A percentile compares a stretch with the other conserved stretches of the same genome.
phyloP scores from a whole-genome alignment of 1,284 basidiomycete species.

The Trametes sp. region DNA sequence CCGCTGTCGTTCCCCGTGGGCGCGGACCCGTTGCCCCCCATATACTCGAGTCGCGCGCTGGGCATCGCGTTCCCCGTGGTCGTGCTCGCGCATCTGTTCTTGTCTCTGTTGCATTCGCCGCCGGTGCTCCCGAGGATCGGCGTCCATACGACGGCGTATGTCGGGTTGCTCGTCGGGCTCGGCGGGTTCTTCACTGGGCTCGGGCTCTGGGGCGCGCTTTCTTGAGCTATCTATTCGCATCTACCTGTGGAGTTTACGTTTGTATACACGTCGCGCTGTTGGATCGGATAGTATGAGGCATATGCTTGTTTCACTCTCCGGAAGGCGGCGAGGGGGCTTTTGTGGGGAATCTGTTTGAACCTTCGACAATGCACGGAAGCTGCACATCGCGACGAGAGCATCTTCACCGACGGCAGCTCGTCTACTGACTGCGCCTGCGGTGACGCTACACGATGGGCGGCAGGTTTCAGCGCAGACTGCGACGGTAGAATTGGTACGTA shows the following conservation, averaged over 20 bases:
- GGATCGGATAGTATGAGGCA: background rate
- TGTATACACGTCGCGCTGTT: background rate
- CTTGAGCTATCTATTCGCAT: constrained; percentile 40
- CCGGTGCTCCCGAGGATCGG: constrained; percentile 69
- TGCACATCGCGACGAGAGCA: too few species aligned
- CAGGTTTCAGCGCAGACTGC: too few species aligned
- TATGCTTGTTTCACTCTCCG: background rate
- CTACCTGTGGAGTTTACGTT: background rate
- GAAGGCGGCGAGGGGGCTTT: too few species aligned
- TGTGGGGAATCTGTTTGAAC: too few species aligned
- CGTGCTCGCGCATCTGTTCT: constrained; percentile 55
- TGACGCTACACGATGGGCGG: too few species aligned
- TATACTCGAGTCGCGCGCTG: constrained; percentile 46
- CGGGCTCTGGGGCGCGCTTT: constrained; percentile 69
- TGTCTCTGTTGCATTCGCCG: constrained; percentile 67
- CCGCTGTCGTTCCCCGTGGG: constrained; percentile 37
- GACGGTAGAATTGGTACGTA: too few species aligned
- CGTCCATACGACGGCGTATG: constrained; percentile 74
- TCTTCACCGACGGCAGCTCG: too few species aligned
- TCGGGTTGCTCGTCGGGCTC: constrained; percentile 66
- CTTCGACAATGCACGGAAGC: too few species aligned
- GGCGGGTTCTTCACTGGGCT: constrained; percentile 73
- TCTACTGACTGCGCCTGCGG: too few species aligned
- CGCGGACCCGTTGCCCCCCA: constrained; percentile 22
- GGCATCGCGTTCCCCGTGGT: constrained; percentile 57